These are phyloP conservation scores for Aspergillus costaricaensis DNA, from an alignment of 2,329 filamentous ascomycete species.

Conservation along the genomic window DNA sequence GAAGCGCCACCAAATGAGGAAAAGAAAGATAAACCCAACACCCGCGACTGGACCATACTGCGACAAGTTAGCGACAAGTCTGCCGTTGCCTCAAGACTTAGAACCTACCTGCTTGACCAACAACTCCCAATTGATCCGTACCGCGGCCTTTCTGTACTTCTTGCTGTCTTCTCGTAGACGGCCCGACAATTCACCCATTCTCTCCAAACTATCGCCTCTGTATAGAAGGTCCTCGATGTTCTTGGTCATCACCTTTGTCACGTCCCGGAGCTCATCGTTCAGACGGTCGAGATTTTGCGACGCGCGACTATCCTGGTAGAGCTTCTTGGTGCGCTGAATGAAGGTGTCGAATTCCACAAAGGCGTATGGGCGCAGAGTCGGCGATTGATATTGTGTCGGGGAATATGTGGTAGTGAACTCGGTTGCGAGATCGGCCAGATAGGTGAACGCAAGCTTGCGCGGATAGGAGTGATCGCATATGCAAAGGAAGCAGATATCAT, in stretches of 20 bases:
- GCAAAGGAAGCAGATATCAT: conserved; percentile 85
- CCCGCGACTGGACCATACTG: conserved; percentile 86
- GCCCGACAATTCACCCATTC: conserved; percentile 93
- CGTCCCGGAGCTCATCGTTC: conserved; percentile 95
- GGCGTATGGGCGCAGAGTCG: conserved; percentile 82
- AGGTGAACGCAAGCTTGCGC: conserved; percentile 97
- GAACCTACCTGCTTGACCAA: conserved; percentile 75
- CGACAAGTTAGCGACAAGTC: conserved; percentile 25
- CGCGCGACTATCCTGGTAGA: conserved; percentile 89
- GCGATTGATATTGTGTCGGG: conserved; percentile 69
- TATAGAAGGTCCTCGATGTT: conserved; percentile 98
- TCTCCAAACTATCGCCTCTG: conserved; percentile 87
- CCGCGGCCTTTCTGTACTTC: conserved; percentile 90
- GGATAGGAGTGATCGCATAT: conserved; percentile 94
- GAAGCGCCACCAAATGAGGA: conserved; percentile 92
- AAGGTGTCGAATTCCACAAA: conserved; percentile 99
- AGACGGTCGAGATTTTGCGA: conserved; percentile 91
- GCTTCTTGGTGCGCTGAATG: conserved; percentile 87
- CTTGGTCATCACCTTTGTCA: conserved; percentile 99
- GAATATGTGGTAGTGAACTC: conserved; percentile 91
- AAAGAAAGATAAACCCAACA: conserved; percentile 75
- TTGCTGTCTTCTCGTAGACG: conserved; percentile 86
- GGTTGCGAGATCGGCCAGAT: conserved; percentile 85
- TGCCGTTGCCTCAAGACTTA: neutral
- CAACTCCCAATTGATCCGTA: conserved; percentile 97